Evolutionary conservation across 805 yeast species (phyloP).

Genomic region (Candida mattraensis): DNA sequence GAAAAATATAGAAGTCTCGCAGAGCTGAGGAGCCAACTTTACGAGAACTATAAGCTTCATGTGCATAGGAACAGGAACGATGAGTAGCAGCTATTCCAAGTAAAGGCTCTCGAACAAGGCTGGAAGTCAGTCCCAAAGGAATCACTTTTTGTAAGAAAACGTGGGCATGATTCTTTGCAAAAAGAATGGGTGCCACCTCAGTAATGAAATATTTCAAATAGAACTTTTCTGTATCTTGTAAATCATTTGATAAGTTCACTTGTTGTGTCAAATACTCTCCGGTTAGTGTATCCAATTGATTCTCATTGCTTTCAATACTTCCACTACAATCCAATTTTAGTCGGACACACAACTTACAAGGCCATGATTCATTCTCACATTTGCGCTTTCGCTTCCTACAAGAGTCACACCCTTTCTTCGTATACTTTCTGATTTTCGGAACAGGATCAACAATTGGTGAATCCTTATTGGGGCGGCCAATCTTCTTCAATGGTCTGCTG

Average conservation of each 20-base stretch:
- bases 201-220: conserved; percentile 27
- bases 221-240: conserved; percentile 22
- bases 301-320: neutral
- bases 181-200: conserved; percentile 27
- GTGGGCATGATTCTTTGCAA: conserved; percentile 28
- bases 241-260: conserved; percentile 4
- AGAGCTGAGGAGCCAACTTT: conserved; percentile 9
- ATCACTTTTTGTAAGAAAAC: conserved; percentile 26
- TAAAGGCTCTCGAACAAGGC: conserved; percentile 26
- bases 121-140: conserved; percentile 24
- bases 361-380: conserved; percentile 29
- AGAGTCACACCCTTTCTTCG: conserved; percentile 22
- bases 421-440: conserved; percentile 10
- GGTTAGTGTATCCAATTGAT: neutral
- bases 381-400: conserved; percentile 28
- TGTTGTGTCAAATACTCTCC: conserved; percentile 2
- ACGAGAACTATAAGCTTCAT: conserved; percentile 1
- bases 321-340: conserved; percentile 15
- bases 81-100: conserved; percentile 32
- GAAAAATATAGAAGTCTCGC: conserved; percentile 16
- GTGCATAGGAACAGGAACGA: conserved; percentile 13
- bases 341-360: conserved; percentile 23
- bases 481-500: conserved; percentile 20
- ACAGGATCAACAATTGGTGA: neutral
- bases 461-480: conserved; percentile 23